These are phyloP conservation scores for Aspergillus ruber DNA, from an alignment of 2,329 filamentous ascomycete species.

Conservation along the genomic window DNA sequence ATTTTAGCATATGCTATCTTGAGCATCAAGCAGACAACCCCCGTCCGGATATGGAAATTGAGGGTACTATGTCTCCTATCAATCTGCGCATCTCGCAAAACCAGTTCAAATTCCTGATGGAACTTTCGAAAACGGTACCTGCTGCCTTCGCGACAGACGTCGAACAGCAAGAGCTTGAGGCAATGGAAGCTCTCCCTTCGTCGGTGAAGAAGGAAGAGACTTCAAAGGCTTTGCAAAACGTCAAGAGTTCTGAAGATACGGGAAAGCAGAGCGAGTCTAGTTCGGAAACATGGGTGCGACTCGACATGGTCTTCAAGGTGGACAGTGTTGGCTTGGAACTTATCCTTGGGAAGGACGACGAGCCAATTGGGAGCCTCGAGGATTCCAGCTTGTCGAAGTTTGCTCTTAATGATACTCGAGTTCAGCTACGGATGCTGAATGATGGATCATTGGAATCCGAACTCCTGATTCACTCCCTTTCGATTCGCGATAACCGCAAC, in stretches of 20 bases:
- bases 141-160: conserved; percentile 73
- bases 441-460: conserved; percentile 90
- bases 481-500: conserved; percentile 84
- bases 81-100: conserved; percentile 85
- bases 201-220: conserved; percentile 43
- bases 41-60: conserved; percentile 83
- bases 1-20: conserved; percentile 84
- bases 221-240: conserved; percentile 47
- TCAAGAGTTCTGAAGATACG: conserved; percentile 46
- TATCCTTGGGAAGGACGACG: conserved; percentile 66
- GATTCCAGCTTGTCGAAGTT: conserved; percentile 85
- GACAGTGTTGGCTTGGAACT: conserved; percentile 84
- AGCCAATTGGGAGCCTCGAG: conserved; percentile 71
- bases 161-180: conserved; percentile 66
- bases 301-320: conserved; percentile 86
- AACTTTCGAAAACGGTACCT: conserved; percentile 80
- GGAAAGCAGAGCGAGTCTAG: conserved; percentile 64
- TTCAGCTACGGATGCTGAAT: conserved; percentile 89
- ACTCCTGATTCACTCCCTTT: conserved; percentile 87
- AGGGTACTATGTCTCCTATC: conserved; percentile 86
- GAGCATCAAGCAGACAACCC: conserved; percentile 73
- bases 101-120: conserved; percentile 82
- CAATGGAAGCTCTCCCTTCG: conserved; percentile 64
- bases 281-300: conserved; percentile 76
- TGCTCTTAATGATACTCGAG: conserved; percentile 82